Conservation (phyloP, 2,329 filamentous ascomycete species). For the Colletotrichum lini region DNA sequence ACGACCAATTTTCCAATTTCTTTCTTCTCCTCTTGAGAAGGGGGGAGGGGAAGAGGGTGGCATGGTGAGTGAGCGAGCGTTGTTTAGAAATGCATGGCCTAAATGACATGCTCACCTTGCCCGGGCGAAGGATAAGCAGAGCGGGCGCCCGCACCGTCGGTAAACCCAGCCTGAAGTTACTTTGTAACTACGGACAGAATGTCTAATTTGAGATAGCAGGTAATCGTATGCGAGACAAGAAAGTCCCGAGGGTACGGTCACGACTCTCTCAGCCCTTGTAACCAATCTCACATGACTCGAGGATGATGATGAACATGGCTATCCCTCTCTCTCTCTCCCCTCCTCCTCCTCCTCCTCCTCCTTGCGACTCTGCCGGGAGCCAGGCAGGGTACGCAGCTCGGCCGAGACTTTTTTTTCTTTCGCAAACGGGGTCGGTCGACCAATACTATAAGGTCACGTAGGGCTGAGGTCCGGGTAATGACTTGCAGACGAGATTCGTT, state of each 20-base stretch:
- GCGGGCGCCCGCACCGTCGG: constrained; percentile 2
- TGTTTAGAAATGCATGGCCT: no score
- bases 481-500: background rate
- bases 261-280: constrained; percentile 1
- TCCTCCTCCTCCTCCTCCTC: background rate
- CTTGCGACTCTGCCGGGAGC: background rate
- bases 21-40: background rate
- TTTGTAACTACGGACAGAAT: no score
- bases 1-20: background rate
- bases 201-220: no score
- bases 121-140: background rate
- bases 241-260: background rate
- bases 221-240: background rate
- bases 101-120: no score
- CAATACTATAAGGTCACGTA: background rate
- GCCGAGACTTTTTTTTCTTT: background rate
- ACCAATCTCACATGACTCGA: constrained; percentile 6
- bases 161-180: background rate
- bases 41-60: no score
- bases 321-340: background rate
- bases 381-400: background rate
- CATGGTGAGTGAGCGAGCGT: no score
- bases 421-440: background rate
- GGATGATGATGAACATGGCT: background rate
- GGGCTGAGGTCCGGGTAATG: constrained; percentile 3